phyloP scores from a whole-genome alignment of 352 stramenopile species.

The Phytophthora sp. region DNA sequence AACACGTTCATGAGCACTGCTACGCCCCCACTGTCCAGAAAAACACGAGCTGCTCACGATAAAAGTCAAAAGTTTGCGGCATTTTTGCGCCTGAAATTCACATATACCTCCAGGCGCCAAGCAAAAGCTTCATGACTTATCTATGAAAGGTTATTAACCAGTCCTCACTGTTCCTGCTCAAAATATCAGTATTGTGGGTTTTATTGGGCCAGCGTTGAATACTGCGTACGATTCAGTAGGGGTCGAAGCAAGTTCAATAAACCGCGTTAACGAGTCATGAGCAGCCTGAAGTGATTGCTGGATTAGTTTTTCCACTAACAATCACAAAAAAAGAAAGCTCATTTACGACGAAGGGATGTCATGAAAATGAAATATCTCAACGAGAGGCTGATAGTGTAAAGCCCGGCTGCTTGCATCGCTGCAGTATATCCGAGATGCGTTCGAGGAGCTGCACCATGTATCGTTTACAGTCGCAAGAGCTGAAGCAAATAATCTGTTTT shows the following conservation, averaged over 20 bases:
- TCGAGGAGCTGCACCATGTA: constrained; percentile 17
- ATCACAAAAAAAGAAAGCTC: not conserved
- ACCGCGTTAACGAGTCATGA: constrained; percentile 10
- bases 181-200: not conserved
- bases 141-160: constrained; percentile 14
- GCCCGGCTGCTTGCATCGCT: constrained; percentile 14
- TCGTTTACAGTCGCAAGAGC: constrained; percentile 12
- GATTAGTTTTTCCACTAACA: constrained; percentile 21
- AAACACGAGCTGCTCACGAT: constrained; percentile 5
- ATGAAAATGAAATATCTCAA: constrained; percentile 17
- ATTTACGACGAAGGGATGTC: not conserved
- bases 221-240: constrained; percentile 10
- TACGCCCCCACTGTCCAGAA: constrained; percentile 19
- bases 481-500: constrained; percentile 16
- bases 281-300: constrained; percentile 13
- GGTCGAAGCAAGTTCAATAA: constrained; percentile 1
- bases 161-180: constrained; percentile 10
- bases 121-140: constrained; percentile 27
- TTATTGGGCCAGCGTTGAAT: not conserved
- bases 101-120: constrained; percentile 39
- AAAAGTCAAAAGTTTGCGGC: not conserved
- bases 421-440: not conserved
- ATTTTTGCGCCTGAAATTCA: not conserved
- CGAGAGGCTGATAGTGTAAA: constrained; percentile 29
- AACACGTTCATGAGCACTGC: constrained; percentile 21